Percentiles rank a stretch among this genome's conserved stretches.
These are phyloP conservation scores for Coemansia umbellata DNA, from an alignment of 192 early-diverging fungal species.

Conservation along the genomic window DNA sequence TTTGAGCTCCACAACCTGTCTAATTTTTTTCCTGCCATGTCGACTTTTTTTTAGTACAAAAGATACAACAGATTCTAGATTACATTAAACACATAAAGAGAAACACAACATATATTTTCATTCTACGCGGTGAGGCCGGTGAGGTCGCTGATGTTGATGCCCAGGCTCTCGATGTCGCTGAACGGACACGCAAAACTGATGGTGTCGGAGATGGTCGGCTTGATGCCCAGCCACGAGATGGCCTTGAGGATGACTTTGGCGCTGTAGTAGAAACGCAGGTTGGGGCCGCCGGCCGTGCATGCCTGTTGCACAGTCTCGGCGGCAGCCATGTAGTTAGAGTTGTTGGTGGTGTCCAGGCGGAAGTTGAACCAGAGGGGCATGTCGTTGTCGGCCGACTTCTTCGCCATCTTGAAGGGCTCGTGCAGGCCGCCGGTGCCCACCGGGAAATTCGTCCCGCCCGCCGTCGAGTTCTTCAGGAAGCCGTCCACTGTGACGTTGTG, in stretches of 20 bases:
- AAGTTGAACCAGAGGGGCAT: slow-evolving; percentile 51
- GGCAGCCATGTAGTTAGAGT: slow-evolving; percentile 35
- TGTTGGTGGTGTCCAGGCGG: slow-evolving; percentile 34
- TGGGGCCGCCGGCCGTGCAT: slow-evolving; percentile 36
- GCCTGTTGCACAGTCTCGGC: slow-evolving; percentile 27
- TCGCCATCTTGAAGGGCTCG: slow-evolving; percentile 47
- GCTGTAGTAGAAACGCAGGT: slow-evolving; percentile 42
- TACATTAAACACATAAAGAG: background rate
- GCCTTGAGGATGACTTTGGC: slow-evolving; percentile 45
- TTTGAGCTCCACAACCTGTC: no score
- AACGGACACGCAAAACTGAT: slow-evolving; percentile 47
- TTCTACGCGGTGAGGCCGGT: slow-evolving; percentile 16
- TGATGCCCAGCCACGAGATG: slow-evolving; percentile 53
- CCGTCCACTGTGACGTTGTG: slow-evolving; percentile 52
- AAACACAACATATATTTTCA: background rate
- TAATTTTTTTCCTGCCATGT: no score
- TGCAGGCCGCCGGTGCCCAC: slow-evolving; percentile 44
- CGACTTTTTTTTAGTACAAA: no score
- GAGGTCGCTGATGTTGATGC: slow-evolving; percentile 44
- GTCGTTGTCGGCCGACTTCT: slow-evolving; percentile 22
- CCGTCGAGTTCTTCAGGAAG: slow-evolving; percentile 21
- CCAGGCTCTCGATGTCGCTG: slow-evolving; percentile 36
- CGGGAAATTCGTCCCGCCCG: slow-evolving; percentile 36
- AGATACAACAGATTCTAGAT: no score
- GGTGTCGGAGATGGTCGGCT: slow-evolving; percentile 46